Percentiles rank a stretch among this genome's conserved stretches.
phyloP scores from a whole-genome alignment of 164 flowering plant genomes.

The Chimonanthus salicifolius region DNA sequence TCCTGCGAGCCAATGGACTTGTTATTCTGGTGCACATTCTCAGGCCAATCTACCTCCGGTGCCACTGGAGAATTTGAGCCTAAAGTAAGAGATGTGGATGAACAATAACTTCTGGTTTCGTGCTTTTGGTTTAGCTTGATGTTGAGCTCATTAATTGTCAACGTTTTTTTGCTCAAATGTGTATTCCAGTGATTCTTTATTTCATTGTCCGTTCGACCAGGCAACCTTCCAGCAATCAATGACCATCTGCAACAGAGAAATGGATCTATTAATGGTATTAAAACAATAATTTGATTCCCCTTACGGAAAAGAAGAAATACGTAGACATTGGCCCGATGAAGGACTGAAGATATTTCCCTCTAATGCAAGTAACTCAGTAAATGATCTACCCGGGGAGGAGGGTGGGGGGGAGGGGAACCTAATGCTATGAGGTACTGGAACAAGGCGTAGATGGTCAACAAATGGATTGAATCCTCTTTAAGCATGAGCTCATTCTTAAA shows the following conservation, averaged over 20 bases:
- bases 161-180: slow-evolving; percentile 22
- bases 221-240: slow-evolving; percentile 15
- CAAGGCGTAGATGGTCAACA: too few species aligned
- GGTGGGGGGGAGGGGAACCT: too few species aligned
- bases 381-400: too few species aligned
- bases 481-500: too few species aligned
- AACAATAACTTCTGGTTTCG: background rate
- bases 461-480: too few species aligned
- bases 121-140: slow-evolving; percentile 10
- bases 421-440: too few species aligned
- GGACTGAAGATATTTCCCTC: too few species aligned
- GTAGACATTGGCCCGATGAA: too few species aligned
- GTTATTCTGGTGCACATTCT: background rate
- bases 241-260: slow-evolving; percentile 18
- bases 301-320: too few species aligned
- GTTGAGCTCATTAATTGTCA: slow-evolving; percentile 14
- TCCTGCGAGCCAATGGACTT: background rate
- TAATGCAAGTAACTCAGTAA: too few species aligned
- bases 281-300: too few species aligned
- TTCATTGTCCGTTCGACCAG: slow-evolving; percentile 19
- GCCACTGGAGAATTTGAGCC: background rate
- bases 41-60: background rate
- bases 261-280: background rate
- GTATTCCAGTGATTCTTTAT: slow-evolving; percentile 22
- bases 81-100: background rate